Conservation (phyloP, 257 asterid genomes). For the Gynochthodes officinalis region DNA sequence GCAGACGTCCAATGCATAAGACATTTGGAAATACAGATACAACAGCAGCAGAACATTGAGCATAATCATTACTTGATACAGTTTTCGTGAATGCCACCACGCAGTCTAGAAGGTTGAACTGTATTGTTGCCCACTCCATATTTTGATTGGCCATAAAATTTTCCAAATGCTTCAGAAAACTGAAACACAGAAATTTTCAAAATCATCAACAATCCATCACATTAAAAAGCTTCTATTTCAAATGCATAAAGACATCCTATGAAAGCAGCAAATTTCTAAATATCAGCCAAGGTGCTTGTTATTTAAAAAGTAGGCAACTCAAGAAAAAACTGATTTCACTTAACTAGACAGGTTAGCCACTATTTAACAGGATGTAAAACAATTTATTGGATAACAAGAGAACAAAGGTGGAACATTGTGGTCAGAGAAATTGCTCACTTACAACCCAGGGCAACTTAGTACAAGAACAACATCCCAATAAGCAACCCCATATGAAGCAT, state of each 20-base stretch:
- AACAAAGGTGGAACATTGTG: conserved; percentile 4
- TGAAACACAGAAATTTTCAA: conserved; percentile 25
- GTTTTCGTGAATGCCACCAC: conserved; percentile 66
- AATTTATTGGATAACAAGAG: neutral
- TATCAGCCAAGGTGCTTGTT: neutral
- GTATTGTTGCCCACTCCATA: conserved; percentile 47
- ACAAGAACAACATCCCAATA: too few relatives aligned
- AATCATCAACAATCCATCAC: neutral
- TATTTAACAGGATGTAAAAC: neutral
- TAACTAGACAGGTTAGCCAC: neutral
- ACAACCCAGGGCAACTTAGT: neutral
- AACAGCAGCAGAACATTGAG: neutral
- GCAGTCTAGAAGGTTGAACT: conserved; percentile 55
- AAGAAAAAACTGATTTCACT: too few relatives aligned
- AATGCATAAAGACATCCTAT: neutral
- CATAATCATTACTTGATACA: conserved; percentile 61
- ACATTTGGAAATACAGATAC: neutral
- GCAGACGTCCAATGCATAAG: too few relatives aligned
- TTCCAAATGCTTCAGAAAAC: conserved; percentile 88
- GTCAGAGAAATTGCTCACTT: neutral
- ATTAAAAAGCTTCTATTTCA: neutral
- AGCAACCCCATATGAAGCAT: neutral
- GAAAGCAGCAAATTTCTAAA: neutral
- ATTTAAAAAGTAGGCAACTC: neutral
- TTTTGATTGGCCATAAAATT: conserved; percentile 80